Evolutionary conservation across 2,329 filamentous ascomycete genomes (phyloP).

Genomic region (Pseudogymnoascus verrucosus): DNA sequence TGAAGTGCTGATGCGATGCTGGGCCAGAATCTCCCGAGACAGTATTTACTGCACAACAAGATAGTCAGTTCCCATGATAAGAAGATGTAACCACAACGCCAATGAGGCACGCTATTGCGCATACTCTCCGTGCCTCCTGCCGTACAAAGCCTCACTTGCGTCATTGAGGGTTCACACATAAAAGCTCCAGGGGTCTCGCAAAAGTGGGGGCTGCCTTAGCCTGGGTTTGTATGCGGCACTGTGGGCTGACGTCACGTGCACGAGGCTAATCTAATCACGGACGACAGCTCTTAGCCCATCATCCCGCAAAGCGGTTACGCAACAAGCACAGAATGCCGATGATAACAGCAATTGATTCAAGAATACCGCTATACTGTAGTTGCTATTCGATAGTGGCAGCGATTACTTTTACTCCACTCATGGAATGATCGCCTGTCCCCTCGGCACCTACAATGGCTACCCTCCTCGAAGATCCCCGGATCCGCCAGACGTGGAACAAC

Average conservation of each 20-base stretch:
- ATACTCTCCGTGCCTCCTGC: not conserved
- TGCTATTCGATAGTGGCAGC: not conserved
- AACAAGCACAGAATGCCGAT: constrained; percentile 4
- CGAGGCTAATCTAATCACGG: not conserved
- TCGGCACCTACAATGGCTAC: constrained; percentile 24
- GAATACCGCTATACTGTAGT: not conserved
- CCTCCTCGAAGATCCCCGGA: constrained; percentile 69
- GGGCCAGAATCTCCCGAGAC: not conserved
- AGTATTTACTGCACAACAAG: not conserved
- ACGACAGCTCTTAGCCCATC: constrained; percentile 2
- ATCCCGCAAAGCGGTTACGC: not conserved
- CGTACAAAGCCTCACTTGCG: constrained; percentile 3
- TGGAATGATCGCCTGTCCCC: not conserved
- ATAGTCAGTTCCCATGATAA: not conserved
- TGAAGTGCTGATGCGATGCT: not conserved
- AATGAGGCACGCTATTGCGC: not conserved
- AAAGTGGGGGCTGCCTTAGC: not conserved
- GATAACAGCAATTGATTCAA: constrained; percentile 1
- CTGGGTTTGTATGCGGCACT: not conserved
- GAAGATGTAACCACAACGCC: not conserved
- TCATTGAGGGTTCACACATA: constrained; percentile 7
- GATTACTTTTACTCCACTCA: not conserved
- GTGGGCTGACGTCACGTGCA: constrained; percentile 4
- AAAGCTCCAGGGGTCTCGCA: not conserved
- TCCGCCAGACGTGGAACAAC: constrained; percentile 90